Base-by-base conservation (phyloP, 1,284 basidiomycete genomes). In the Ceratobasidium sp. region DNA sequence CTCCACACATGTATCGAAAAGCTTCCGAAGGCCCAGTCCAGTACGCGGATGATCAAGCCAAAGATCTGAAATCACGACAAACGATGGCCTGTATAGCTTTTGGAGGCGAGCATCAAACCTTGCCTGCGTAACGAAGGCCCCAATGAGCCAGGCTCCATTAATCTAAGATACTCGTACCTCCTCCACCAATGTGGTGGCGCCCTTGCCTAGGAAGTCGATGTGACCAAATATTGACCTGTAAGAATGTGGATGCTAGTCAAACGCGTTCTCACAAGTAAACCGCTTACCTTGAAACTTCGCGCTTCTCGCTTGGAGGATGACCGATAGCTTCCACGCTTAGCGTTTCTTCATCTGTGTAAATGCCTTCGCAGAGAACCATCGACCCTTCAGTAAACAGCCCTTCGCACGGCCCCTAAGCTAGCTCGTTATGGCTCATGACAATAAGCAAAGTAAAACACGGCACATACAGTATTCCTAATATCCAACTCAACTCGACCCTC, bases 371-470 rank as follows among this genome's bases (percentile, higher is more conserved):
- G 9, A 99, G 86, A 1, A 96, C 94, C 81, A 98, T 92, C 74
- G 92, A 94, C 0, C 97, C 97, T 80, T 99, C 96, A 0, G 96
- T 98, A 78, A 98, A 99, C 16, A 99, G 81, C 0, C 97, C 97
- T 79, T 98, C 96, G 53, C 96, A 95, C 4, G 97, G 96, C 74
- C 94, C 92, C 95, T 96, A 75, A 9, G 14, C 28, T 41, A 9
- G 14, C 28, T 41, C 30, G 75, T 72, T 23, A 26, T 34, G 45
- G 45, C 48, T 69, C 28, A 26, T 30, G 50, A 4, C 28, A 58
- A 26, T 1, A n/a, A 8, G 2, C 12, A 4, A 23, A 36, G 36
- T 39, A 9, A 41, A 39, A 41, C 14, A 30, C 6, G 8, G 9
- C 23, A 81, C 90, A 79, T 76, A 96, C 96, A 52, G 97, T 86